Conservation (phyloP, 768 basidiomycete genomes). For the Rhizopogon roseolus region DNA sequence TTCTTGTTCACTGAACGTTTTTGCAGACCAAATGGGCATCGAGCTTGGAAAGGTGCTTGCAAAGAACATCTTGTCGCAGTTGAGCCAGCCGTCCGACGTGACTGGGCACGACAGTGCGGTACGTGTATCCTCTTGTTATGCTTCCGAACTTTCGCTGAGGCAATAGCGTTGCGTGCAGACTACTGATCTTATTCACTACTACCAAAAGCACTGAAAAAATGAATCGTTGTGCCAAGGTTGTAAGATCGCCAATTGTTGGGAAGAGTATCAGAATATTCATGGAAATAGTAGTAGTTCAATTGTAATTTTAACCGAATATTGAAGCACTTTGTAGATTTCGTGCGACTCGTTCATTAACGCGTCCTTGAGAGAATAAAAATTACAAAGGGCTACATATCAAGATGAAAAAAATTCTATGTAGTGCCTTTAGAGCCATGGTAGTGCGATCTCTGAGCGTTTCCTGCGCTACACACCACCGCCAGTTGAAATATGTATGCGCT, state of each 20-base stretch:
- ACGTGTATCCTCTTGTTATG: slow-evolving; percentile 9
- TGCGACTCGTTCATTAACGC: too few relatives aligned
- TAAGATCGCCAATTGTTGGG: too few relatives aligned
- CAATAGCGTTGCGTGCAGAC: slow-evolving; percentile 46
- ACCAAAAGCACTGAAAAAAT: slow-evolving; percentile 85
- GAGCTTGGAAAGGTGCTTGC: slow-evolving; percentile 97
- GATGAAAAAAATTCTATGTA: too few relatives aligned
- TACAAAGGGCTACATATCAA: too few relatives aligned
- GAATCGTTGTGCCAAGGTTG: slow-evolving; percentile 9
- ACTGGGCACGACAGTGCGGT: slow-evolving; percentile 86
- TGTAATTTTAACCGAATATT: background rate
- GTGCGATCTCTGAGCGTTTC: too few relatives aligned
- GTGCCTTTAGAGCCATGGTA: too few relatives aligned
- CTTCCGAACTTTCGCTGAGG: slow-evolving; percentile 3
- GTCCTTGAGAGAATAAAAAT: background rate
- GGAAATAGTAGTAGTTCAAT: background rate
- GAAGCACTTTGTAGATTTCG: background rate
- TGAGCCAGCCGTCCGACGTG: slow-evolving; percentile 74
- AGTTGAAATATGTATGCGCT: too few relatives aligned
- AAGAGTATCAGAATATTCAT: background rate
- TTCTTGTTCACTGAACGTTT: background rate
- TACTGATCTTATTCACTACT: slow-evolving; percentile 94
- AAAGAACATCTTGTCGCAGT: slow-evolving; percentile 90
- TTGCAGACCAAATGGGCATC: slow-evolving; percentile 96
- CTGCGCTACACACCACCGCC: too few relatives aligned